phyloP scores from a whole-genome alignment of 768 basidiomycete genomes.

The Coprinopsis cinerea region DNA sequence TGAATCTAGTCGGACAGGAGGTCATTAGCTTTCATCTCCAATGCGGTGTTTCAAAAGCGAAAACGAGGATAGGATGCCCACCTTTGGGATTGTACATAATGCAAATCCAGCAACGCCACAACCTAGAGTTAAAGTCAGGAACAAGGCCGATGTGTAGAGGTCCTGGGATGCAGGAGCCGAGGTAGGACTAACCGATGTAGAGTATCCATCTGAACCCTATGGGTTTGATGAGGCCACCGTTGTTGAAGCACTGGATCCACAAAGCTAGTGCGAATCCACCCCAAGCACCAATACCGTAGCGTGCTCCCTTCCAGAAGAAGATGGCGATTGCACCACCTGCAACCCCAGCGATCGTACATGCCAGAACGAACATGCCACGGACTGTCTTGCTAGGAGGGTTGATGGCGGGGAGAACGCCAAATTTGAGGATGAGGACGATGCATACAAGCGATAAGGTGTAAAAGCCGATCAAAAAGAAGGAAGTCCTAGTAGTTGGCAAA shows the following conservation, averaged over 20 bases:
- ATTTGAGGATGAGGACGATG: slow-evolving; percentile 81
- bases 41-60: slow-evolving; percentile 11
- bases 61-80: slow-evolving; percentile 18
- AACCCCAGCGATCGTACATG: slow-evolving; percentile 72
- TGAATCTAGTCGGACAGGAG: slow-evolving; percentile 44
- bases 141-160: slow-evolving; percentile 5
- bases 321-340: slow-evolving; percentile 82
- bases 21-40: slow-evolving; percentile 16
- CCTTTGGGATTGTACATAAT: slow-evolving; percentile 76
- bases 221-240: slow-evolving; percentile 74
- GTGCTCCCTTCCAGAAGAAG: slow-evolving; percentile 89
- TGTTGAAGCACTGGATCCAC: slow-evolving; percentile 81
- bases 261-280: slow-evolving; percentile 84
- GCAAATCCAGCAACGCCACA: slow-evolving; percentile 76
- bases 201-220: slow-evolving; percentile 86
- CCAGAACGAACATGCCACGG: slow-evolving; percentile 86
- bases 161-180: slow-evolving; percentile 9
- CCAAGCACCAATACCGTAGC: slow-evolving; percentile 78
- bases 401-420: slow-evolving; percentile 79
- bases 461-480: slow-evolving; percentile 89
- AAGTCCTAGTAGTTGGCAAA: slow-evolving; percentile 54
- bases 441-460: slow-evolving; percentile 85
- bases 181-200: slow-evolving; percentile 56
- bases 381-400: slow-evolving; percentile 74
- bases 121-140: slow-evolving; percentile 31